These are phyloP conservation scores for Xenosphaeropsis pyriputrescens DNA, from an alignment of 2,329 filamentous ascomycete species.

Conservation along the genomic window DNA sequence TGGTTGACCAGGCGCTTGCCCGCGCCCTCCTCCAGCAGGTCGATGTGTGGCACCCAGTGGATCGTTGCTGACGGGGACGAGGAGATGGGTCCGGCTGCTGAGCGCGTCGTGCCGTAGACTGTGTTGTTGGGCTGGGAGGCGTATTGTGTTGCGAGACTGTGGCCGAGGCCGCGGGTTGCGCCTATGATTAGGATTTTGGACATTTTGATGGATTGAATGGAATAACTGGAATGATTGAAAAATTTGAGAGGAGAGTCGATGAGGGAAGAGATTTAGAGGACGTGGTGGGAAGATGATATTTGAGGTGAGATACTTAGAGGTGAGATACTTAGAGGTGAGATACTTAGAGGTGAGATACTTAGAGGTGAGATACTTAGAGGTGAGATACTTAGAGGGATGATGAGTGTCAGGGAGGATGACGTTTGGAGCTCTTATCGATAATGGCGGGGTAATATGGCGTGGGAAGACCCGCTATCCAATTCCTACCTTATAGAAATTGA, in stretches of 20 bases:
- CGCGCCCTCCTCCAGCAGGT: conserved; percentile 32
- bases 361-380: neutral
- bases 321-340: neutral
- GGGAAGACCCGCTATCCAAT: no score
- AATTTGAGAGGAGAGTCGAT: neutral
- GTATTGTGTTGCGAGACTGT: conserved; percentile 43
- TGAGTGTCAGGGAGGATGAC: neutral
- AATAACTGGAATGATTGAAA: neutral
- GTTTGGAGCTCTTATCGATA: neutral
- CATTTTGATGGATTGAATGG: conserved; percentile 18
- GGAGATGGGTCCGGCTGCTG: conserved; percentile 25
- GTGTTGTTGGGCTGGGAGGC: conserved; percentile 26
- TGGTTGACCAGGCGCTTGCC: conserved; percentile 30
- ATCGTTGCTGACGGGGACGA: conserved; percentile 24
- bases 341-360: neutral
- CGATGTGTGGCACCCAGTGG: conserved; percentile 42
- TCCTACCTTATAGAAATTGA: no score
- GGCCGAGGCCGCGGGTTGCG: conserved; percentile 53
- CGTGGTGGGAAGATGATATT: neutral
- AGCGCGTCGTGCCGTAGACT: conserved; percentile 46
- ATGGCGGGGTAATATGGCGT: neutral
- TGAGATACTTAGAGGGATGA: neutral
- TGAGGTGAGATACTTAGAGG: neutral
- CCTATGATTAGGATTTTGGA: conserved; percentile 46
- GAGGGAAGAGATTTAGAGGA: neutral